Base-by-base conservation (phyloP, 164 flowering plant species). In the Stephania yunnanensis region DNA sequence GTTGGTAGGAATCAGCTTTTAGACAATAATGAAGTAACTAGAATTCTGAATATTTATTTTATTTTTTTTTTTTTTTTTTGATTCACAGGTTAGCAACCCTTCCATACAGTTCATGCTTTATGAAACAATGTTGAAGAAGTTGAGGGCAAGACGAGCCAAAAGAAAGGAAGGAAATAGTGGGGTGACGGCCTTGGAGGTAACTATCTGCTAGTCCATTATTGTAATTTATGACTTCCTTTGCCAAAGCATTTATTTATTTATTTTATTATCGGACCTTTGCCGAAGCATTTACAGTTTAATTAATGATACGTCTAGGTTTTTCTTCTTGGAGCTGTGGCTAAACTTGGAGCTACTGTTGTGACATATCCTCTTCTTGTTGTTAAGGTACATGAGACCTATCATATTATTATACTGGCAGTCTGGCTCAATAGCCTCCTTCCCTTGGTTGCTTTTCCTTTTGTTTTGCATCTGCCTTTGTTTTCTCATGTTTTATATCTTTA, bases 281-380 rank as follows among this genome's bases (percentile, higher is more conserved):
- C 25, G 25, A 25, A 25, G 10, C 71, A 69, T 19, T 48, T 7
- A 66, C 22, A 0, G 64, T 78, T 44, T 31, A 29, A 46, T 73
- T 31, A 29, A 46, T 73, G 74, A 9, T 48, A 25, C 78, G 78
- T 58, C 50, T 76, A 93, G 98, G 81, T 92, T 78, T 93, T 93
- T 86, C 85, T 95, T 81, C 92, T 95, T 80, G 98, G 97, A 78
- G 99, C 99, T 82, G 69, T 92, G 78, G 98, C 99, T 63, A 95
- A 95, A 85, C 96, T 95, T 81, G 99, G 98, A 77, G 99, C 99
- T 44, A 95, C 99, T 68, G 86, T 93, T 15, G 88, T 89, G 48
- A 95, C 99, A 36, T 95, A 95, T 89, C 99, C 99, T 72, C 96
- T 95, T 80, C 85, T 90, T 74, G 99, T 93, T 72, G 99, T 95